Evolutionary conservation across 2,329 filamentous ascomycete genomes (phyloP).

Genomic region (Pestalotiopsis sp.): DNA sequence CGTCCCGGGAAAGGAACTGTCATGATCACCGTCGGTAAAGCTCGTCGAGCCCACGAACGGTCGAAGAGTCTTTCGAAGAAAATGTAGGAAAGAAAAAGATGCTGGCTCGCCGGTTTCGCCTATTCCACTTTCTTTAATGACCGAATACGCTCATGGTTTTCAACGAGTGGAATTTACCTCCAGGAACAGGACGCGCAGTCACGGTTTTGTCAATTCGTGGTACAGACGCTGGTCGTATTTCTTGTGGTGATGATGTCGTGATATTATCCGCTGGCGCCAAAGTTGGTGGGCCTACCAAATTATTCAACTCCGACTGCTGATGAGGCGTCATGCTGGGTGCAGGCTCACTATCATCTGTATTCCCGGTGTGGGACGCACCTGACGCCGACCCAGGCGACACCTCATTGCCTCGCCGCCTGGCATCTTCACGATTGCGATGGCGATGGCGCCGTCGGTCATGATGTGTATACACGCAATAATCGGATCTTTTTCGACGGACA

Average conservation of each 20-base stretch:
- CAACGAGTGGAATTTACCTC: background rate
- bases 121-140: background rate
- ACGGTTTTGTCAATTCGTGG: background rate
- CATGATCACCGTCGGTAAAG: background rate
- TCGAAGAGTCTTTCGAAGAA: background rate
- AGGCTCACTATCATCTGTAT: background rate
- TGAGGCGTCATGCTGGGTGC: background rate
- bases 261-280: background rate
- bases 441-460: background rate
- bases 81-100: background rate
- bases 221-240: background rate
- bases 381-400: background rate
- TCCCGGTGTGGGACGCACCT: background rate
- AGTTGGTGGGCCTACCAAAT: background rate
- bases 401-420: background rate
- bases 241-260: background rate
- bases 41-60: background rate
- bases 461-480: background rate
- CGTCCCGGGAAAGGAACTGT: background rate
- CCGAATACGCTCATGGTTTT: background rate
- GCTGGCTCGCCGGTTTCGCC: background rate
- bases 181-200: background rate
- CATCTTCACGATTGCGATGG: background rate
- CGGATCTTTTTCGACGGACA: background rate
- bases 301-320: background rate